These are phyloP conservation scores for Aspergillus sp. DNA, from an alignment of 2,329 filamentous ascomycete genomes.

Conservation along the genomic window DNA sequence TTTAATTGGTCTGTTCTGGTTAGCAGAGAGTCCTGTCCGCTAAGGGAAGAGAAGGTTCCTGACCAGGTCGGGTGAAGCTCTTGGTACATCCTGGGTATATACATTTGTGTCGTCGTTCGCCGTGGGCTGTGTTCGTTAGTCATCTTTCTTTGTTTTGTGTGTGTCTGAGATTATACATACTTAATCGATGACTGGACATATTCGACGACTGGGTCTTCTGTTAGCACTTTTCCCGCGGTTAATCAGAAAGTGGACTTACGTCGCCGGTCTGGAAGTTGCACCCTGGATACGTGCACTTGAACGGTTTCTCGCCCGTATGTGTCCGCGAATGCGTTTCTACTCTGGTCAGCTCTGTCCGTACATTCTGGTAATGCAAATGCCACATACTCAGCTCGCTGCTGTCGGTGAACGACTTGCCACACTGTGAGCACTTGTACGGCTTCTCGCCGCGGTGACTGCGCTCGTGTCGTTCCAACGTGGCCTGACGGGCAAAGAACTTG, in stretches of 20 bases:
- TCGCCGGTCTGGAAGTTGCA: slow-evolving; percentile 46
- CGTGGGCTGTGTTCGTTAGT: slow-evolving; percentile 32
- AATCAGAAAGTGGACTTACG: slow-evolving; percentile 29
- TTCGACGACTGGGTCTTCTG: slow-evolving; percentile 38
- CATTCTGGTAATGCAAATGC: not conserved
- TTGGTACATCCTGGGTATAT: slow-evolving; percentile 39
- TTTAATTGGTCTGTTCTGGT: slow-evolving; percentile 39
- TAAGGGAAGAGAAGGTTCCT: not conserved
- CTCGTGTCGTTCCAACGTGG: slow-evolving; percentile 45
- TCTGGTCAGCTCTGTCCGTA: slow-evolving; percentile 17
- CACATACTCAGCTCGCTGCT: slow-evolving; percentile 45
- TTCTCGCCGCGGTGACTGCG: slow-evolving; percentile 46
- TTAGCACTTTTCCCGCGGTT: not conserved
- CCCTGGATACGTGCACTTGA: slow-evolving; percentile 43
- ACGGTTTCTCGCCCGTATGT: slow-evolving; percentile 45
- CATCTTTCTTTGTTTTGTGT: not conserved
- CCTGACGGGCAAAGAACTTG: slow-evolving; percentile 44
- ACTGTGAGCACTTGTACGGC: slow-evolving; percentile 42
- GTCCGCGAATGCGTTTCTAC: slow-evolving; percentile 45
- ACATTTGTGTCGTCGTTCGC: slow-evolving; percentile 44
- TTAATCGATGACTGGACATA: slow-evolving; percentile 46
- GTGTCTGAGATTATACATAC: slow-evolving; percentile 25
- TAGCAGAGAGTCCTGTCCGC: not conserved
- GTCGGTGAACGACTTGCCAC: slow-evolving; percentile 45
- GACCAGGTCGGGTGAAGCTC: slow-evolving; percentile 47